phyloP scores from a whole-genome alignment of 129 eudicot genomes.

The Dittrichia graveolens region DNA sequence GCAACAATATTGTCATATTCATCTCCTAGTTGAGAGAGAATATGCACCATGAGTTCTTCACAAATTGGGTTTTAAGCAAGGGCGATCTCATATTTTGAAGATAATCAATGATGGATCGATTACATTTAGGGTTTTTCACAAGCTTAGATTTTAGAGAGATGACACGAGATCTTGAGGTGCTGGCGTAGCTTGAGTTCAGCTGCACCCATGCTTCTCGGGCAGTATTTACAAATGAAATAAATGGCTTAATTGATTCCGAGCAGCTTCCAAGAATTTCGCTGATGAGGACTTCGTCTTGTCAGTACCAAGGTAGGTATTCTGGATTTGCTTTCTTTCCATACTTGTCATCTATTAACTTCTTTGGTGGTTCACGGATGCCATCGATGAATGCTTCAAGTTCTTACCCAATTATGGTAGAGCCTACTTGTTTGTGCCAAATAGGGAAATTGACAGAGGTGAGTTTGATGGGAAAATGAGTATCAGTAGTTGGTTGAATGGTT shows the following conservation, averaged over 20 bases:
- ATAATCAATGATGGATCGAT: neutral
- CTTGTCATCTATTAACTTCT: no score
- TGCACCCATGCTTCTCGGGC: neutral
- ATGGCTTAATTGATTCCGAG: no score
- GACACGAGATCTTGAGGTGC: neutral
- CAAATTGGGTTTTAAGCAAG: neutral
- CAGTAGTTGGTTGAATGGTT: neutral
- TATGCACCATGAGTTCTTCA: neutral
- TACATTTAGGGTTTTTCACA: neutral
- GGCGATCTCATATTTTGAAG: neutral
- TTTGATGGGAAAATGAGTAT: neutral
- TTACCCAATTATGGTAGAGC: neutral
- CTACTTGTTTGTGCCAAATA: neutral
- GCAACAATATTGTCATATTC: neutral
- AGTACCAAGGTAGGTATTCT: neutral
- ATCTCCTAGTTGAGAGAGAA: neutral
- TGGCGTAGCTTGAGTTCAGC: neutral
- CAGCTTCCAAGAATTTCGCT: no score
- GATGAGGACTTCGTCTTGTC: slow-evolving; percentile 7
- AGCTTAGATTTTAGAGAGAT: neutral
- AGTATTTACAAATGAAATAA: neutral
- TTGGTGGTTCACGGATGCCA: neutral
- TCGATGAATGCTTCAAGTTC: neutral
- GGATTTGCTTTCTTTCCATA: neutral
- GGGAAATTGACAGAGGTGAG: neutral